Conservation (phyloP, 139 green algal genomes). For the Trebouxia sp. region DNA sequence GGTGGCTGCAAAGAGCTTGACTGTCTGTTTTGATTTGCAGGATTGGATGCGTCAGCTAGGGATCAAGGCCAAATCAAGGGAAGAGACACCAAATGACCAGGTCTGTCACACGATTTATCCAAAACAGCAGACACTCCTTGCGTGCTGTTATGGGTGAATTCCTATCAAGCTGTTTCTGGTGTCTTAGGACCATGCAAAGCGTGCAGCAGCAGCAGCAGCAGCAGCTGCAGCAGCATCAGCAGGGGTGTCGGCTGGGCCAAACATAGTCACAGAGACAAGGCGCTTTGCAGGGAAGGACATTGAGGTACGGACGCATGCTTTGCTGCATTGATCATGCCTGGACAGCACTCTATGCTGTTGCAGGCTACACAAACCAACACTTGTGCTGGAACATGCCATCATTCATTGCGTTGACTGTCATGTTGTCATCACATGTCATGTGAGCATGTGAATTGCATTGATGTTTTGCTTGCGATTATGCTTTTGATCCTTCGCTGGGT, state of each 20-base stretch:
- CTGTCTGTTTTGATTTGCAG: conserved; percentile 27
- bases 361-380: background rate
- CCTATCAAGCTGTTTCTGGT: background rate
- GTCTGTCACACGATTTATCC: background rate
- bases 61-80: conserved; percentile 27
- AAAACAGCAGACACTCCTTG: background rate
- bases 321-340: no score
- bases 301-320: conserved; percentile 49
- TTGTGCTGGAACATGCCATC: background rate
- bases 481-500: no score
- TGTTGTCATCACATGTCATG: background rate
- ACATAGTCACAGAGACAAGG: conserved; percentile 46
- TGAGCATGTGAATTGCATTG: background rate
- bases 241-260: background rate
- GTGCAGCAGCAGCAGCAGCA: conserved; percentile 26
- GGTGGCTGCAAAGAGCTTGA: background rate
- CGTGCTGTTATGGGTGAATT: background rate
- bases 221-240: background rate
- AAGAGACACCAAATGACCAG: background rate
- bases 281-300: conserved; percentile 86
- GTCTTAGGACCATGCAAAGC: conserved; percentile 33
- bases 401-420: background rate
- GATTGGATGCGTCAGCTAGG: conserved; percentile 51
- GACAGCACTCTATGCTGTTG: background rate
- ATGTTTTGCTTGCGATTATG: no score